Percentiles rank a stretch among this genome's conserved stretches.
Evolutionary conservation across 2,329 filamentous ascomycete species (phyloP).

Genomic region (Acrodontium crateriforme): DNA sequence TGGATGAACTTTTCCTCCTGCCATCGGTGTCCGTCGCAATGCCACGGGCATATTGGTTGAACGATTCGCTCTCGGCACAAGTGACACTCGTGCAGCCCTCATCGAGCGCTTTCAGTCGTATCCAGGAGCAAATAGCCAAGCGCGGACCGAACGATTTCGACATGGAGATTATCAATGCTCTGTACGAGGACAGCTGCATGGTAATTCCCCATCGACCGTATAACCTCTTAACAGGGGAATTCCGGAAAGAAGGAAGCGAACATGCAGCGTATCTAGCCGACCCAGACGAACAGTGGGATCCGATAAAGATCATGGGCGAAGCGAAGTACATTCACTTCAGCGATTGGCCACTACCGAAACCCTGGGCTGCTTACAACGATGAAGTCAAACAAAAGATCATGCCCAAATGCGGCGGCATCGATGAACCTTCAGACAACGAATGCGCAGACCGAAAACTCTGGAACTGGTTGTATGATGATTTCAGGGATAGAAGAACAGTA

Average conservation of each 20-base stretch:
- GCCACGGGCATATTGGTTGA: slow-evolving; percentile 58
- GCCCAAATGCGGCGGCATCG: slow-evolving; percentile 27
- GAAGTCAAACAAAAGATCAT: slow-evolving; percentile 29
- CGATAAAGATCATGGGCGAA: slow-evolving; percentile 41
- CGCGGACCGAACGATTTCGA: slow-evolving; percentile 22
- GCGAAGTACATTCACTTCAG: slow-evolving; percentile 57
- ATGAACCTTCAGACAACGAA: slow-evolving; percentile 6
- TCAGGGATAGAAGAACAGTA: slow-evolving; percentile 27
- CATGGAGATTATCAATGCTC: slow-evolving; percentile 41
- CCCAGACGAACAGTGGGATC: slow-evolving; percentile 42
- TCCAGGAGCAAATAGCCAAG: slow-evolving; percentile 4
- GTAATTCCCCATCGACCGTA: slow-evolving; percentile 52
- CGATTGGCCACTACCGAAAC: slow-evolving; percentile 57
- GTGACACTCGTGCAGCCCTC: slow-evolving; percentile 11
- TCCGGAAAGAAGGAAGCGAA: slow-evolving; percentile 36
- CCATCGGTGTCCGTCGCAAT: slow-evolving; percentile 46
- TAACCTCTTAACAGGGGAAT: slow-evolving; percentile 49
- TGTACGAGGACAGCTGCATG: slow-evolving; percentile 46
- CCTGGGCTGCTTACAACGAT: slow-evolving; percentile 39
- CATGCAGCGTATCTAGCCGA: slow-evolving; percentile 42
- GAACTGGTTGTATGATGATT: slow-evolving; percentile 33
- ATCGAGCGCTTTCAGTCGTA: slow-evolving; percentile 3
- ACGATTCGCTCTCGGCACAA: slow-evolving; percentile 23
- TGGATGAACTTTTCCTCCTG: slow-evolving; percentile 60
- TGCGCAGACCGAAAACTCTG: slow-evolving; percentile 28